Conservation (phyloP, 495 filamentous ascomycete species). For the Penicillium steckii region DNA sequence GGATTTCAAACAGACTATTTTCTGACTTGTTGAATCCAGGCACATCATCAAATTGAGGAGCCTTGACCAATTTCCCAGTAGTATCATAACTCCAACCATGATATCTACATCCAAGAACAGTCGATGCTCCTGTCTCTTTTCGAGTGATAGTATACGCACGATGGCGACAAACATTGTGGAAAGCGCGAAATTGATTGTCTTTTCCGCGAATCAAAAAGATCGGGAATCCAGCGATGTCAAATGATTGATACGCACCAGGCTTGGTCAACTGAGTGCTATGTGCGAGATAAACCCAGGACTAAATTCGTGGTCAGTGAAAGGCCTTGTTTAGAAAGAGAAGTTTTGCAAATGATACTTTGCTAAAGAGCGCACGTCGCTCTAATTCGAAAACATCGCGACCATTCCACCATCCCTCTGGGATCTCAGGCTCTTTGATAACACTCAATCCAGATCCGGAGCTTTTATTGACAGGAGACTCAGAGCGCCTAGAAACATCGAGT, state of each 20-base stretch:
- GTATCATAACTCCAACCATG: slow-evolving; percentile 64
- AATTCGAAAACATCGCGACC: slow-evolving; percentile 46
- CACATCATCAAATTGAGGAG: slow-evolving; percentile 55
- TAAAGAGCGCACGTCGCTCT: slow-evolving; percentile 53
- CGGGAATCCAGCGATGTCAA: slow-evolving; percentile 47
- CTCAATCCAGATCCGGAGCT: not conserved
- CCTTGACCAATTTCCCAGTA: slow-evolving; percentile 55
- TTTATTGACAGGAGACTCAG: not conserved
- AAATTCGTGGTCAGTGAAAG: not conserved
- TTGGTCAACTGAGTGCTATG: slow-evolving; percentile 45
- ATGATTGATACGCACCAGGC: slow-evolving; percentile 49
- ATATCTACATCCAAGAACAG: slow-evolving; percentile 56
- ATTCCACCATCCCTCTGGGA: slow-evolving; percentile 48
- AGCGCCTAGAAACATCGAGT: not conserved
- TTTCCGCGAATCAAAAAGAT: slow-evolving; percentile 51
- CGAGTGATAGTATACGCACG: slow-evolving; percentile 55
- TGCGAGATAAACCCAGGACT: slow-evolving; percentile 51
- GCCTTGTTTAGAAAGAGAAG: not conserved
- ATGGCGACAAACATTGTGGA: slow-evolving; percentile 61
- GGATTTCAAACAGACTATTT: slow-evolving; percentile 51
- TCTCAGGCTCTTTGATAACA: slow-evolving; percentile 36
- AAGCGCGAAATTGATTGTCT: slow-evolving; percentile 49
- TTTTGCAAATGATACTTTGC: slow-evolving; percentile 29
- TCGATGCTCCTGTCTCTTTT: slow-evolving; percentile 48
- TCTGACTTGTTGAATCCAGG: slow-evolving; percentile 53